Conservation (phyloP, 2,329 filamentous ascomycete genomes). For the Apiospora pterosperma region DNA sequence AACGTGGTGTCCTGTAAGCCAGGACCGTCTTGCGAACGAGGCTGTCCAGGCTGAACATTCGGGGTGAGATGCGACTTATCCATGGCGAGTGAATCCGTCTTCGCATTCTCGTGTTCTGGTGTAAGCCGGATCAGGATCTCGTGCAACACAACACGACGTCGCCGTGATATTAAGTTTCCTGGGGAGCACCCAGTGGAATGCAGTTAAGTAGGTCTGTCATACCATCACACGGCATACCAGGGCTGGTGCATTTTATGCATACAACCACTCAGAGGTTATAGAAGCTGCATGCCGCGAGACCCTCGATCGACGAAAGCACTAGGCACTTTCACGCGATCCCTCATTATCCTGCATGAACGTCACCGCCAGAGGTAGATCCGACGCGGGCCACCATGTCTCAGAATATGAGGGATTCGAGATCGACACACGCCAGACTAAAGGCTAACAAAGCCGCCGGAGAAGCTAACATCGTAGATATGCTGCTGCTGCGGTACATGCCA, state of each 20-base stretch:
- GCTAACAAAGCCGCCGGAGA: background rate
- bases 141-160: background rate
- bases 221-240: background rate
- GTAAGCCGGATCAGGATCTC: background rate
- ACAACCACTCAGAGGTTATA: background rate
- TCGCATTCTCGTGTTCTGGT: background rate
- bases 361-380: background rate
- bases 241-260: background rate
- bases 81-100: slow-evolving; percentile 1
- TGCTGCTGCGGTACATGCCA: too few relatives aligned
- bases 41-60: background rate
- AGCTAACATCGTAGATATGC: background rate
- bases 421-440: background rate
- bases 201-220: background rate
- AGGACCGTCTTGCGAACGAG: background rate
- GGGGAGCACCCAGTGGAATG: background rate
- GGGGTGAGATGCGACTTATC: slow-evolving; percentile 19
- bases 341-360: background rate
- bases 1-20: slow-evolving; percentile 6
- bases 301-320: background rate
- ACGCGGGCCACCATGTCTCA: background rate
- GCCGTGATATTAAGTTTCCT: background rate
- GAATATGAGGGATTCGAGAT: background rate
- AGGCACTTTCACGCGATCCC: background rate
- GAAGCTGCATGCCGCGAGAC: background rate